These are phyloP conservation scores for Triticum monococcum DNA, from an alignment of 176 grass and related monocot species.

Conservation along the genomic window DNA sequence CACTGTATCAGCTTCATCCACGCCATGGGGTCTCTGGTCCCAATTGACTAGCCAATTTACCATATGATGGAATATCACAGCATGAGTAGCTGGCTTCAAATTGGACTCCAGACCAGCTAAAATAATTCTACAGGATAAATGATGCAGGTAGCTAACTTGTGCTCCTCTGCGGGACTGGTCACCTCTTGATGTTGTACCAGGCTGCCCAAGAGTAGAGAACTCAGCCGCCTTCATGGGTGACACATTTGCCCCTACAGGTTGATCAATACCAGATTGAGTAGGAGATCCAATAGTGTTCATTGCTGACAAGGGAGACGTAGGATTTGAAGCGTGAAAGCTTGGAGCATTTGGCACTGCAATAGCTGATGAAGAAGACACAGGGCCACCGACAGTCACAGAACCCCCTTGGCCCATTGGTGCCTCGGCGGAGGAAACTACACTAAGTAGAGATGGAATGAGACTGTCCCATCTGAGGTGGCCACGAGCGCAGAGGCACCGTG, in stretches of 20 bases:
- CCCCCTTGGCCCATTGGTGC: constrained; percentile 43
- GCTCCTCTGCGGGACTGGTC: constrained; percentile 45
- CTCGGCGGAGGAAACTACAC: constrained; percentile 62
- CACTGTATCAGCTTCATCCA: constrained; percentile 46
- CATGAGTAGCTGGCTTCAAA: constrained; percentile 84
- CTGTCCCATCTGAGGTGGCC: constrained; percentile 88
- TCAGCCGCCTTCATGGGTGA: constrained; percentile 79
- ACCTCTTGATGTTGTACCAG: constrained; percentile 37
- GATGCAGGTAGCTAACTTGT: constrained; percentile 66
- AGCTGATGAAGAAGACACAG: constrained; percentile 48
- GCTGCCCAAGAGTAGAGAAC: constrained; percentile 50
- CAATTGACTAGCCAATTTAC: constrained; percentile 90
- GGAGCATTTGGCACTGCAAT: constrained; percentile 43
- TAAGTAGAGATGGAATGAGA: constrained; percentile 81
- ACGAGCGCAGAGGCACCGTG: constrained; percentile 64
- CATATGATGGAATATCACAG: constrained; percentile 81
- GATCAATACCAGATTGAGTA: constrained; percentile 81
- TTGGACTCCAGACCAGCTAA: constrained; percentile 65
- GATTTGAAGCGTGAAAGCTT: constrained; percentile 74
- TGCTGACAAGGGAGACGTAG: constrained; percentile 72
- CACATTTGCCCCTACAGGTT: constrained; percentile 61
- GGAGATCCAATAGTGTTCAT: constrained; percentile 86
- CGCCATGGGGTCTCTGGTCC: constrained; percentile 56
- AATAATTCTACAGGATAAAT: constrained; percentile 85
- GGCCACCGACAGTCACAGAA: constrained; percentile 28